phyloP scores from a whole-genome alignment of 129 eudicot species.

The Scalesia atractyloides region DNA sequence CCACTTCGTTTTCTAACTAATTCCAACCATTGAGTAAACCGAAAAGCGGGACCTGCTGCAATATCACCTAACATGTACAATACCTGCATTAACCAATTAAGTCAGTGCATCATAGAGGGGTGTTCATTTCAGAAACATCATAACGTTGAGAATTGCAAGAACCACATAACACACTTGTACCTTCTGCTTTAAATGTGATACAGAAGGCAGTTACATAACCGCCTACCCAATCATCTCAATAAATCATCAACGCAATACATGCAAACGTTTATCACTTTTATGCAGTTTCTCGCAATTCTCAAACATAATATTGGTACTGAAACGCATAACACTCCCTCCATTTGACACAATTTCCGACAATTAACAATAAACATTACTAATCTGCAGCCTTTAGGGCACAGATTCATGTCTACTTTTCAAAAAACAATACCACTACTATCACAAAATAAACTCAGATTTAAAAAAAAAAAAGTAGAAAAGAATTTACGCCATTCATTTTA shows the following conservation, averaged over 20 bases:
- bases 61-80: constrained; percentile 94
- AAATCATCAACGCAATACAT: no score
- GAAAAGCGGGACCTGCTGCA: constrained; percentile 74
- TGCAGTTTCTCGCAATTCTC: no score
- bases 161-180: no score
- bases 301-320: no score
- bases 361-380: not conserved
- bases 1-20: constrained; percentile 85
- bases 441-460: not conserved
- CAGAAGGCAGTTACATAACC: no score
- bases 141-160: no score
- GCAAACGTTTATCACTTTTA: no score
- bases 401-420: constrained; percentile 3
- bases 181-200: no score
- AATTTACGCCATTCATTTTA: no score
- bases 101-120: not conserved
- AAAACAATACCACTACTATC: not conserved
- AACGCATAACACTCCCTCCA: not conserved
- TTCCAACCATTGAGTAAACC: constrained; percentile 91
- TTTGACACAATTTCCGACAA: not conserved
- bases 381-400: not conserved
- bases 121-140: no score
- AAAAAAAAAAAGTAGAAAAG: not conserved
- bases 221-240: no score
- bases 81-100: constrained; percentile 51